Conservation (phyloP, 1,284 basidiomycete genomes). For the Melampsora larici-populina region DNA sequence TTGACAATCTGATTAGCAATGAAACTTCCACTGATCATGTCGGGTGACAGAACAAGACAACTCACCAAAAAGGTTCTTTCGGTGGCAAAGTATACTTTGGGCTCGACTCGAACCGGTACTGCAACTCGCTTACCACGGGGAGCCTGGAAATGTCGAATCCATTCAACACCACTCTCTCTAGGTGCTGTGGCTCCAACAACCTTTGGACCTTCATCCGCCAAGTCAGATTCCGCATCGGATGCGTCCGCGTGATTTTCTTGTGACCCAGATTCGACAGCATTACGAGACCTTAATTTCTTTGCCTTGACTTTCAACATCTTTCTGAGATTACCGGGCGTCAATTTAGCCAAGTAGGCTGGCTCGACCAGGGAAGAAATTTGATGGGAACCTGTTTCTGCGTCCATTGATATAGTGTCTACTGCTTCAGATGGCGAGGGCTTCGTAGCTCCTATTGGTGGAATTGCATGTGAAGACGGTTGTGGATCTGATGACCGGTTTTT, state of each 20-base stretch:
- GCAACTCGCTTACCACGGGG: slow-evolving; percentile 84
- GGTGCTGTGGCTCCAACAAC: slow-evolving; percentile 49
- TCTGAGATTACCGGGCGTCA: slow-evolving; percentile 61
- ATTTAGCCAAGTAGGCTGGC: slow-evolving; percentile 72
- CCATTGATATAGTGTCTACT: slow-evolving; percentile 55
- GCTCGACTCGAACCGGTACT: slow-evolving; percentile 88
- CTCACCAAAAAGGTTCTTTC: slow-evolving; percentile 81
- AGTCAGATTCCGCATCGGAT: slow-evolving; percentile 52
- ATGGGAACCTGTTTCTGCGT: slow-evolving; percentile 48
- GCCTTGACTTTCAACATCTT: slow-evolving; percentile 49
- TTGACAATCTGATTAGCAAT: slow-evolving; percentile 52
- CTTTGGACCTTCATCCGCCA: slow-evolving; percentile 55
- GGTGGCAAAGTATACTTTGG: slow-evolving; percentile 95
- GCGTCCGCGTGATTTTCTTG: slow-evolving; percentile 33
- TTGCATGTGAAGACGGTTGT: slow-evolving; percentile 56
- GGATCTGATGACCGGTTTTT: slow-evolving; percentile 59
- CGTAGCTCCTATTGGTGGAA: slow-evolving; percentile 3
- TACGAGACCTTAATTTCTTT: slow-evolving; percentile 33
- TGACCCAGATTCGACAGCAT: slow-evolving; percentile 53
- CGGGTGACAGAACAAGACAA: background rate
- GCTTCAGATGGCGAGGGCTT: slow-evolving; percentile 47
- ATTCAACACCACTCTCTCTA: slow-evolving; percentile 54
- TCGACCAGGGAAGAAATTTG: slow-evolving; percentile 53
- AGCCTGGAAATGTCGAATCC: slow-evolving; percentile 73
- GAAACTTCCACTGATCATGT: slow-evolving; percentile 48